Evolutionary conservation across 2,329 filamentous ascomycete genomes (phyloP).

Genomic region (Eutypella sp.): DNA sequence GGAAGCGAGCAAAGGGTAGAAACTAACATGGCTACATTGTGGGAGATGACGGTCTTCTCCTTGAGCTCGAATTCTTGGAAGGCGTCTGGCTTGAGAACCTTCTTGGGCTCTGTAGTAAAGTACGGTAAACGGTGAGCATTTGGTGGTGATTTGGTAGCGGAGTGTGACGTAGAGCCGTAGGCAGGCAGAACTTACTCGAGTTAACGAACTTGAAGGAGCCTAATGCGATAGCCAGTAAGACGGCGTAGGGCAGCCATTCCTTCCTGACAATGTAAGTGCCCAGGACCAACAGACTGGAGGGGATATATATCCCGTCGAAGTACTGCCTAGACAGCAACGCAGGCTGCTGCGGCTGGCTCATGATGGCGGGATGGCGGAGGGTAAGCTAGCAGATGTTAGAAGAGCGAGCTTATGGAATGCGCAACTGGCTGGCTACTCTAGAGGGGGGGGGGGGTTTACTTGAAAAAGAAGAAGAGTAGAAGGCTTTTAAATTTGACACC

Average conservation of each 20-base stretch:
- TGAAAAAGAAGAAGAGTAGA: too few species aligned
- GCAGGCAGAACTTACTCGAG: slow-evolving; percentile 53
- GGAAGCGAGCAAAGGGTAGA: slow-evolving; percentile 4
- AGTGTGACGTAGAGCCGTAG: neutral
- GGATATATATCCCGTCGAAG: slow-evolving; percentile 77
- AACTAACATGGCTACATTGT: slow-evolving; percentile 92
- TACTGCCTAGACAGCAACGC: slow-evolving; percentile 56
- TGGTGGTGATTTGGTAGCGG: too few species aligned
- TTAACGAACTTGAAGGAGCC: slow-evolving; percentile 67
- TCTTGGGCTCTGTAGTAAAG: slow-evolving; percentile 59
- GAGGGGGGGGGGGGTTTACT: too few species aligned
- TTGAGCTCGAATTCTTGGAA: slow-evolving; percentile 92
- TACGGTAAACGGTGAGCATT: too few species aligned
- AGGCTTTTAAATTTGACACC: too few species aligned
- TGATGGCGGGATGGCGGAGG: slow-evolving; percentile 18
- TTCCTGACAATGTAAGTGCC: slow-evolving; percentile 74
- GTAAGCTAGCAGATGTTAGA: neutral
- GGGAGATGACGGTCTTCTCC: slow-evolving; percentile 92
- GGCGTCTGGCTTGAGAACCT: slow-evolving; percentile 76
- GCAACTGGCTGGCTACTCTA: too few species aligned
- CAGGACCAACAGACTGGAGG: slow-evolving; percentile 70
- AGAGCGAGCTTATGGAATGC: too few species aligned
- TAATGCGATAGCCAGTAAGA: slow-evolving; percentile 59
- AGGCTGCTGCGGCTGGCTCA: slow-evolving; percentile 34
- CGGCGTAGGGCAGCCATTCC: slow-evolving; percentile 70